Conservation (phyloP, 495 filamentous ascomycete genomes). For the Xylaria cubensis region DNA sequence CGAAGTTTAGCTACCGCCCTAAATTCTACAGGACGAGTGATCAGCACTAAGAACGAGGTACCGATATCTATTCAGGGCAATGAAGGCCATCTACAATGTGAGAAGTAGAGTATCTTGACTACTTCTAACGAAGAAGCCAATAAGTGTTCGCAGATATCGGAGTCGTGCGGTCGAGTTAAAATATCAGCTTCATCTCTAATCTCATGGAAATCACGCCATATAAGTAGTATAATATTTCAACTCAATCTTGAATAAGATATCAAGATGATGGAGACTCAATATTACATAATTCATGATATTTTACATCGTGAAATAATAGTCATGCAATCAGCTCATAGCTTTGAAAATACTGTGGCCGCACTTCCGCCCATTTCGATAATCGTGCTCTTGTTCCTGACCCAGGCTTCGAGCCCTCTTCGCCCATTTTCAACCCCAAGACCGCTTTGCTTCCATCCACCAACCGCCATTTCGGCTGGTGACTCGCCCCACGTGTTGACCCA, state of each 20-base stretch:
- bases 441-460: slow-evolving; percentile 59
- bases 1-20: background rate
- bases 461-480: slow-evolving; percentile 58
- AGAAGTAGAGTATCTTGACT: background rate
- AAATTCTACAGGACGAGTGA: too few relatives aligned
- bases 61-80: too few relatives aligned
- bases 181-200: background rate
- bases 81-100: background rate
- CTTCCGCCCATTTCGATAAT: slow-evolving; percentile 76
- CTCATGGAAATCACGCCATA: background rate
- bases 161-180: background rate
- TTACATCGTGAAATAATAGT: background rate
- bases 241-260: background rate
- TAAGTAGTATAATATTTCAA: background rate
- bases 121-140: background rate
- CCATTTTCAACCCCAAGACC: slow-evolving; percentile 65
- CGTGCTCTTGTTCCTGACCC: slow-evolving; percentile 83
- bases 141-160: background rate
- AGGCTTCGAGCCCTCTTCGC: slow-evolving; percentile 72
- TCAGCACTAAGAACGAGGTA: too few relatives aligned
- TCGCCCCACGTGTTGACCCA: slow-evolving; percentile 61
- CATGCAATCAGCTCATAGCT: slow-evolving; percentile 45
- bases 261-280: background rate
- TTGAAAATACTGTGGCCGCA: slow-evolving; percentile 71
- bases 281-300: background rate